Base-by-base conservation (phyloP, 345 rosid species). In the Euphorbia tirucalli region DNA sequence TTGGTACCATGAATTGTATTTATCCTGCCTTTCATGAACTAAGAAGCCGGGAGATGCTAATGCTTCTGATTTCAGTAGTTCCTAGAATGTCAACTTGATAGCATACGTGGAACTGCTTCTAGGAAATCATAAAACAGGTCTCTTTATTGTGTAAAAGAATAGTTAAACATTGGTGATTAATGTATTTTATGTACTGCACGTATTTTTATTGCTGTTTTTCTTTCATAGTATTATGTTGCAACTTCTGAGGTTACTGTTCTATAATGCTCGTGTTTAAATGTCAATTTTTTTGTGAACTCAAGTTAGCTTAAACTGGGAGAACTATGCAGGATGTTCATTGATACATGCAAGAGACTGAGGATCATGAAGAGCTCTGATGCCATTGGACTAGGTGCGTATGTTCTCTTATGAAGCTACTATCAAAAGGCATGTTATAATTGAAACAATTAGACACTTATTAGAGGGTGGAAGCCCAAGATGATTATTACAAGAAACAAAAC, bases 301-400 rank as follows among this genome's bases (percentile, higher is more conserved):
- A 6, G 10, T 32, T 18, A 6, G 31, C 15, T 65, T 27, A 14
- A 66, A 48, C 32, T 28, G 41, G 7, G 55, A 65, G 35, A 25
- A 19, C 10, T 37, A n/a, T 56, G 62, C 74, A 78, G 81, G 74
- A 78, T 78, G 81, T 78, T 78, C 59, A 78, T 49, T 57, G 77
- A 78, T 11, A 78, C 81, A 14, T 78, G 81, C 77, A 78, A 69
- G 61, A 73, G 81, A 65, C 48, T 78, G 66, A 69, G 81, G 74
- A 78, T 78, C 60, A 78, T 73, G 77, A 78, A 78, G 77, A 65
- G 81, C 74, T 73, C 81, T 35, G 81, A 78, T 65, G 81, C 81
- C 71, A 78, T 78, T 57, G 81, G 81, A 24, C 61, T 78, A 73
- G 81, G 81, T 78, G 14, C 0, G 68, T 48, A 39, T 77, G 11